These are phyloP conservation scores for Taxillus chinensis DNA, from an alignment of 164 flowering plant species.

Conservation along the genomic window DNA sequence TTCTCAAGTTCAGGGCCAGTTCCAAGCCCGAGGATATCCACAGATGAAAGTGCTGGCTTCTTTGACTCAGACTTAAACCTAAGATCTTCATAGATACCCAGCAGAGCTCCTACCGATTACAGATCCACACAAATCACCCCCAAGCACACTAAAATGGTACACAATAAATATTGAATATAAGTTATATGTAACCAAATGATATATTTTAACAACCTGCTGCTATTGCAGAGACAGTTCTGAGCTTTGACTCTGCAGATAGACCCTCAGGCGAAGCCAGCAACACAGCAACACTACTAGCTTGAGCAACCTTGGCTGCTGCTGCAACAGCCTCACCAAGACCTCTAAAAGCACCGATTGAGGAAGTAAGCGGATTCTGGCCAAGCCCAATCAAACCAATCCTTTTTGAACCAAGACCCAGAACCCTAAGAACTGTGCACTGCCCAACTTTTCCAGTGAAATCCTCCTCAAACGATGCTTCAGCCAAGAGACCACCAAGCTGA, in stretches of 20 bases:
- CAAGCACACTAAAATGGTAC: too few species aligned
- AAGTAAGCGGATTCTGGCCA: conserved; percentile 34
- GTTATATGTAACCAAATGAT: too few species aligned
- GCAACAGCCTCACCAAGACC: conserved; percentile 68
- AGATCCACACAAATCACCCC: too few species aligned
- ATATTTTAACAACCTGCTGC: conserved; percentile 45
- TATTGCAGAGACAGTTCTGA: conserved; percentile 58
- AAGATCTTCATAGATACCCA: conserved; percentile 71
- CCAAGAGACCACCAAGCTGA: conserved; percentile 59
- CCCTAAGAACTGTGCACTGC: conserved; percentile 69
- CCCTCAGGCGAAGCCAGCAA: conserved; percentile 66
- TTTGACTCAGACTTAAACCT: conserved; percentile 84
- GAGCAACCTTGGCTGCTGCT: conserved; percentile 67
- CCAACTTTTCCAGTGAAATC: conserved; percentile 89
- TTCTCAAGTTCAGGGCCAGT: conserved; percentile 73
- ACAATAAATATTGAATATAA: too few species aligned
- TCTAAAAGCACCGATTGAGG: conserved; percentile 16
- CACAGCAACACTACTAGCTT: conserved; percentile 63
- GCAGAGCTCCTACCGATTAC: conserved; percentile 43
- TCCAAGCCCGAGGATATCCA: conserved; percentile 88
- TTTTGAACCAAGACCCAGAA: conserved; percentile 68
- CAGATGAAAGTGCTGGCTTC: conserved; percentile 49
- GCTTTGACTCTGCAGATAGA: conserved; percentile 51
- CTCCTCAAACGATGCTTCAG: conserved; percentile 83
- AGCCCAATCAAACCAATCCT: conserved; percentile 83